These are phyloP conservation scores for Mallotus japonicus DNA, from an alignment of 441 rosid genomes.

Conservation along the genomic window DNA sequence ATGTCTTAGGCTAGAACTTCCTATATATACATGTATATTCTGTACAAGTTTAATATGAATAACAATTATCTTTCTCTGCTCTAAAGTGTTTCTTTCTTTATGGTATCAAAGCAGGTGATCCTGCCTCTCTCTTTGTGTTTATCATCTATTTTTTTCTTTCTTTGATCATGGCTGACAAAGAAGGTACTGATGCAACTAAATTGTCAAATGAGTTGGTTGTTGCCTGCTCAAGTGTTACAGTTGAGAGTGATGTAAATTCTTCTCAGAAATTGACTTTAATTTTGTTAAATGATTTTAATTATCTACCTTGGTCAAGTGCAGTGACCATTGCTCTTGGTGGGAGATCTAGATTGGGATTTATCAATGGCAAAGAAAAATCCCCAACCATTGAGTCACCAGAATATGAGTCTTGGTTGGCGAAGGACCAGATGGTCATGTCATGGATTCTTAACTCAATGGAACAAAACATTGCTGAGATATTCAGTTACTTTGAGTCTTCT, in stretches of 20 bases:
- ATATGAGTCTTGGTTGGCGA: neutral
- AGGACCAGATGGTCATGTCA: constrained; percentile 1
- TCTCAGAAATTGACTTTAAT: neutral
- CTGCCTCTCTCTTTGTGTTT: too few species aligned
- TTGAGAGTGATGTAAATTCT: neutral
- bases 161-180: too few species aligned
- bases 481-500: neutral
- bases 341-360: neutral
- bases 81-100: too few species aligned
- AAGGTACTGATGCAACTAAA: too few species aligned
- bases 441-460: constrained; percentile 14
- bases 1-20: too few species aligned
- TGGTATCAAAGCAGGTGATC: too few species aligned
- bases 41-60: too few species aligned
- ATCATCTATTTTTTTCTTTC: too few species aligned
- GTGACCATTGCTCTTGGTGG: neutral
- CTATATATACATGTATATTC: too few species aligned
- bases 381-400: neutral
- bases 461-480: neutral
- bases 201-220: too few species aligned
- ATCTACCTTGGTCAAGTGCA: neutral
- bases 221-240: too few species aligned
- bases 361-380: neutral
- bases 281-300: neutral
- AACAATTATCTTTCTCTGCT: too few species aligned